phyloP scores from a whole-genome alignment of 768 basidiomycete species.

The Amanita pseudoporphyria region DNA sequence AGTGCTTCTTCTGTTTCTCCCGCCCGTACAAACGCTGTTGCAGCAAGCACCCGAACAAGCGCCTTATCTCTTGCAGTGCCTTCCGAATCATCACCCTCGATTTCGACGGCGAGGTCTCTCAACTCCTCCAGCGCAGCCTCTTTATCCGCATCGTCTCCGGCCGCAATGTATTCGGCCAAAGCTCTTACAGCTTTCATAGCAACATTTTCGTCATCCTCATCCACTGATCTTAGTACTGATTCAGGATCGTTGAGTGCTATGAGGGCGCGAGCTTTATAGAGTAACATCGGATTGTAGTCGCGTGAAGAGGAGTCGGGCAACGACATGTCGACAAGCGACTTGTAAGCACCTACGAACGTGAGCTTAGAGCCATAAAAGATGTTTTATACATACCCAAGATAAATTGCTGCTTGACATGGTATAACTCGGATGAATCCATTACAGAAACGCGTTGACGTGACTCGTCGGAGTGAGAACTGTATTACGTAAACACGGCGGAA shows the following conservation, averaged over 20 bases:
- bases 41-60: constrained; percentile 69
- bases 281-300: constrained; percentile 53
- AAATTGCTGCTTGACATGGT: constrained; percentile 69
- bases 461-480: neutral
- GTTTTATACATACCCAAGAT: constrained; percentile 43
- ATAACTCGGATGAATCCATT: constrained; percentile 42
- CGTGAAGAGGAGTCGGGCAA: constrained; percentile 53
- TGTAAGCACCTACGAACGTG: constrained; percentile 48
- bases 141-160: constrained; percentile 31
- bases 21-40: constrained; percentile 77
- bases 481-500: neutral
- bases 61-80: constrained; percentile 61
- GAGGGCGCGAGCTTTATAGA: constrained; percentile 73
- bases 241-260: constrained; percentile 59
- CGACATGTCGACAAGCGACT: constrained; percentile 41
- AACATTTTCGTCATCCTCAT: constrained; percentile 49
- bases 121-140: constrained; percentile 69
- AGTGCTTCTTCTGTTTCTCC: constrained; percentile 89
- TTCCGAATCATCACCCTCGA: constrained; percentile 70
- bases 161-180: constrained; percentile 60
- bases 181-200: constrained; percentile 62
- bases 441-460: constrained; percentile 12
- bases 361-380: neutral
- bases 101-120: constrained; percentile 79
- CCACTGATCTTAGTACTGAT: constrained; percentile 47